Evolutionary conservation across 352 stramenopile species (phyloP).

Genomic region (Pythium insidiosum): DNA sequence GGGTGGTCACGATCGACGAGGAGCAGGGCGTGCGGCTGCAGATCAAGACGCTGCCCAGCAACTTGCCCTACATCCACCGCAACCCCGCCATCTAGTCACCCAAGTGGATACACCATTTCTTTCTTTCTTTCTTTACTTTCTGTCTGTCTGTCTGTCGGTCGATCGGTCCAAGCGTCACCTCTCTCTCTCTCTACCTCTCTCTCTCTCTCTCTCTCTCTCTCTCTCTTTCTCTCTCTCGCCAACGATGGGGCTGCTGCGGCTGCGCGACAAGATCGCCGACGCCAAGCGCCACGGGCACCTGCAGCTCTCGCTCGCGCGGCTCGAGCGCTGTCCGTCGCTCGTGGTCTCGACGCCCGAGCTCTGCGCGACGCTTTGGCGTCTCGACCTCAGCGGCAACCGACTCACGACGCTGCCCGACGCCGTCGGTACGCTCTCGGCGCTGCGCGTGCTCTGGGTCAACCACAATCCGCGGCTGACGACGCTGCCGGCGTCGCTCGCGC

Average conservation of each 20-base stretch:
- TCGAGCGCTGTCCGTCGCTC: slow-evolving; percentile 27
- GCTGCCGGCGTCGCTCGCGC: slow-evolving; percentile 42
- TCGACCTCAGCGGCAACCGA: slow-evolving; percentile 83
- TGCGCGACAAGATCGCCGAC: slow-evolving; percentile 47
- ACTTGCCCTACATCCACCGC: slow-evolving; percentile 92
- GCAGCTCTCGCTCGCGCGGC: slow-evolving; percentile 37
- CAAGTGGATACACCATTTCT: too few relatives aligned
- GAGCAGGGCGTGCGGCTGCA: slow-evolving; percentile 80
- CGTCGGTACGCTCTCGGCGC: slow-evolving; percentile 37
- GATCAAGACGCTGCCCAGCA: slow-evolving; percentile 86
- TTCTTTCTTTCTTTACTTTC: background rate
- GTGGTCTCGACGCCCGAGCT: slow-evolving; percentile 17
- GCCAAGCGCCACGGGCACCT: slow-evolving; percentile 53
- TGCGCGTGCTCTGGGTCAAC: slow-evolving; percentile 81
- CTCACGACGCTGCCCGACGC: slow-evolving; percentile 43
- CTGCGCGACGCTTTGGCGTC: slow-evolving; percentile 30
- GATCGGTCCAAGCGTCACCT: background rate
- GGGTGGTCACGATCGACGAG: slow-evolving; percentile 86
- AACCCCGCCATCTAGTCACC: slow-evolving; percentile 92
- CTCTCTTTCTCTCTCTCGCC: too few relatives aligned
- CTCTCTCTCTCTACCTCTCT: too few relatives aligned
- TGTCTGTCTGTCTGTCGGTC: background rate
- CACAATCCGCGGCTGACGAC: slow-evolving; percentile 60
- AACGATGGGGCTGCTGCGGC: too few relatives aligned
- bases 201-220: too few relatives aligned